Base-by-base conservation (phyloP, 345 rosid genomes). In the Firmiana major region DNA sequence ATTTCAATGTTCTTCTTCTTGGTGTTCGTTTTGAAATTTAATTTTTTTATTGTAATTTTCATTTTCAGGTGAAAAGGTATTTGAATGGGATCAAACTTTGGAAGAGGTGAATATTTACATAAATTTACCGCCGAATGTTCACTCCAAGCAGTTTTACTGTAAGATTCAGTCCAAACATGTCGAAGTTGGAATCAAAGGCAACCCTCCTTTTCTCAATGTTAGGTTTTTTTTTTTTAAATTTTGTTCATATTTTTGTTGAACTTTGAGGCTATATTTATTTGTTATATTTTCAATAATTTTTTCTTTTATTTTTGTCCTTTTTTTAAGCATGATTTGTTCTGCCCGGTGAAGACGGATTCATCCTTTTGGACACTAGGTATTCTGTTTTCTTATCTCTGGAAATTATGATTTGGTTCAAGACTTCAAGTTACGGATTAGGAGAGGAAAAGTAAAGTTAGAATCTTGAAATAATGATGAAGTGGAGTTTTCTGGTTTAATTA, bases 51-150 rank as follows among this genome's bases (percentile, higher is more conserved):
- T 11, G 4, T 53, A 26, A 10, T 12, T 55, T 69, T 31, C 34
- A 31, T 55, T 69, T 73, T 71, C 75, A 92, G 98, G 88, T 48
- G 88, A 91, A 76, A 88, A 87, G 79, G 97, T 92, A 34, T 93
- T 92, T 76, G 97, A 96, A 72, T 93, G 98, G 99, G 97, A 96
- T 86, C 97, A 93, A 87, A 92, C 93, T 80, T 83, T 93, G 43
- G 97, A 94, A 3, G 98, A 94, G 84, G 92, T 92, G 36, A 93
- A 92, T 58, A 75, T 96, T 66, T 96, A 96, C 82, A 89, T 93
- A 62, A 87, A 67, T 28, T 77, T 90, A 62, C 97, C 98, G 0
- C 91, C 92, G 2, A 92, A 90, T 76, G 86, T 92, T 79, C 87
- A 63, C 38, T 72, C 95, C 9, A 94, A 96, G 90, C 90, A 84